Evolutionary conservation across 2,329 filamentous ascomycete species (phyloP).

Genomic region (Verticillium klebahnii): DNA sequence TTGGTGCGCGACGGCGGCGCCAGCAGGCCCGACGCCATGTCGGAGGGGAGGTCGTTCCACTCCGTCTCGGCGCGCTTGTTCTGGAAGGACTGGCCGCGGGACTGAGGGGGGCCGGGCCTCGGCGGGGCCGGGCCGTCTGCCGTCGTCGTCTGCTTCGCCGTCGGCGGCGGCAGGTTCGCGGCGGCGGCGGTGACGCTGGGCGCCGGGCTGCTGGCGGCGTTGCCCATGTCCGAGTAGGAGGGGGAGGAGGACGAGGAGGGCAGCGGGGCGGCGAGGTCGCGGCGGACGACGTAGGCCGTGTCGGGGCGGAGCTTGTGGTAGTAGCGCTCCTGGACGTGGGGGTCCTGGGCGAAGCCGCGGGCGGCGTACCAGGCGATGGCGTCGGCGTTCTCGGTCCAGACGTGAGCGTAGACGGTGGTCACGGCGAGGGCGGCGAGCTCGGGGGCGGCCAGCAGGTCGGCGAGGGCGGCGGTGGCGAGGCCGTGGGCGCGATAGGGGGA

Average conservation of each 20-base stretch:
- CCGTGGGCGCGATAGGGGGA: slow-evolving; percentile 59
- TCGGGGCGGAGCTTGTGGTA: slow-evolving; percentile 58
- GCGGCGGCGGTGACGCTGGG: slow-evolving; percentile 23
- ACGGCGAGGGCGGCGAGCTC: slow-evolving; percentile 28
- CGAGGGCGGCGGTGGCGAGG: slow-evolving; percentile 52
- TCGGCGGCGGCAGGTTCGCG: slow-evolving; percentile 22
- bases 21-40: slow-evolving; percentile 41
- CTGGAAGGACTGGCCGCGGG: slow-evolving; percentile 49
- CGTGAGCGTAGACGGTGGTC: slow-evolving; percentile 54
- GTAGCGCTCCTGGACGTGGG: slow-evolving; percentile 48
- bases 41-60: slow-evolving; percentile 62
- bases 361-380: slow-evolving; percentile 58
- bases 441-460: slow-evolving; percentile 41
- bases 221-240: slow-evolving; percentile 7
- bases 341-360: slow-evolving; percentile 49
- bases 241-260: slow-evolving; percentile 10
- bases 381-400: slow-evolving; percentile 64
- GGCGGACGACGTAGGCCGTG: slow-evolving; percentile 55
- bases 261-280: slow-evolving; percentile 29
- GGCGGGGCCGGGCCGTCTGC: slow-evolving; percentile 15
- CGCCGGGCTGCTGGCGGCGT: slow-evolving; percentile 4
- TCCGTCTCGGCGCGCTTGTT: slow-evolving; percentile 54
- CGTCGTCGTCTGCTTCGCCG: background rate
- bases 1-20: slow-evolving; percentile 19
- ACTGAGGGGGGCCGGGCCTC: slow-evolving; percentile 28